Percentiles rank a stretch among this genome's conserved stretches.
phyloP scores from a whole-genome alignment of 2,329 filamentous ascomycete genomes.

The Reticulascus tulasneorum region DNA sequence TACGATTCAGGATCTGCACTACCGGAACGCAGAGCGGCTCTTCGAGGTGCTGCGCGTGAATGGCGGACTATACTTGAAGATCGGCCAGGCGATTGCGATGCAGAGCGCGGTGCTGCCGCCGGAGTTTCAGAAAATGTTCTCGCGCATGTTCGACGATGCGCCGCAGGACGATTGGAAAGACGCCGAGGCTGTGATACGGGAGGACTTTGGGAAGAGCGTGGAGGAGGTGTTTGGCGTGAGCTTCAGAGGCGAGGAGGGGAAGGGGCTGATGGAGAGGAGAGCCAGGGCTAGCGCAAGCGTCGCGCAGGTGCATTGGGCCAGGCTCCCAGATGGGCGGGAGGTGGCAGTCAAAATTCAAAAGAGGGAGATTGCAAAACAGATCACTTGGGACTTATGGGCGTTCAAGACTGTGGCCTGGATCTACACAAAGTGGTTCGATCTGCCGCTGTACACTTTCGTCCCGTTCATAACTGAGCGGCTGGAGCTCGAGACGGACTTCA shows the following conservation, averaged over 20 bases:
- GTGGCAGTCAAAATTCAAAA: constrained; percentile 97
- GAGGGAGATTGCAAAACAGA: constrained; percentile 84
- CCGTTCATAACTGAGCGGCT: constrained; percentile 93
- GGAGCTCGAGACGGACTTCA: constrained; percentile 88
- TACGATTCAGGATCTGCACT: constrained; percentile 73
- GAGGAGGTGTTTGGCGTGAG: constrained; percentile 93
- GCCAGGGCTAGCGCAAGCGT: constrained; percentile 80
- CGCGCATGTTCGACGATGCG: constrained; percentile 95
- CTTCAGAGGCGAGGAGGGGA: constrained; percentile 66
- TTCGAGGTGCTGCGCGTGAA: constrained; percentile 80
- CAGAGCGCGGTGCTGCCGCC: constrained; percentile 90
- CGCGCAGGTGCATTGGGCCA: constrained; percentile 94
- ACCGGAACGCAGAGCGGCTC: constrained; percentile 76
- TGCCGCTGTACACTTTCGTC: constrained; percentile 87
- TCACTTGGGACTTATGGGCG: constrained; percentile 92
- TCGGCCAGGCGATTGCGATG: constrained; percentile 97
- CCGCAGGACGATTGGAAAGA: constrained; percentile 88
- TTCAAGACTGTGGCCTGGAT: constrained; percentile 84
- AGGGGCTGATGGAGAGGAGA: constrained; percentile 58
- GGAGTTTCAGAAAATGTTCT: constrained; percentile 95
- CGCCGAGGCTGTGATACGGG: constrained; percentile 76
- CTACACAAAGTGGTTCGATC: constrained; percentile 84
- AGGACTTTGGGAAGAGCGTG: constrained; percentile 82
- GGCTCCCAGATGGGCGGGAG: constrained; percentile 79
- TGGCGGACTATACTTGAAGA: constrained; percentile 93